phyloP scores from a whole-genome alignment of 2,329 filamentous ascomycete species.

The Fusarium buharicum region DNA sequence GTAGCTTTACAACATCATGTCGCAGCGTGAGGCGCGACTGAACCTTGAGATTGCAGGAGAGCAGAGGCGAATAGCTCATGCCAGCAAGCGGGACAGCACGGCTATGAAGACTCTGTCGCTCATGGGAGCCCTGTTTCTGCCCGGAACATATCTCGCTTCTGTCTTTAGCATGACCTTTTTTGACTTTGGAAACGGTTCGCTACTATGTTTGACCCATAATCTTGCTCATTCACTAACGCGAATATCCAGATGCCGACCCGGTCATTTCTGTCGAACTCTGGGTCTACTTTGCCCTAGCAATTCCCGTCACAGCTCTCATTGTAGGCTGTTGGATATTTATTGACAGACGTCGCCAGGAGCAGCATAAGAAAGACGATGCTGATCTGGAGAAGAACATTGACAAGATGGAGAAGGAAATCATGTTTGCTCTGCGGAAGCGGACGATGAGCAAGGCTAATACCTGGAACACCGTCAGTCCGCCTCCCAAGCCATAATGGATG shows the following conservation, averaged over 20 bases:
- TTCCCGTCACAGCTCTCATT: constrained; percentile 66
- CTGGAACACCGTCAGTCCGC: constrained; percentile 58
- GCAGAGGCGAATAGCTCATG: constrained; percentile 68
- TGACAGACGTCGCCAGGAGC: constrained; percentile 61
- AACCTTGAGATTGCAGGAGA: constrained; percentile 71
- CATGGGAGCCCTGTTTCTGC: constrained; percentile 71
- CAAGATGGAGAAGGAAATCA: constrained; percentile 66
- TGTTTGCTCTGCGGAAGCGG: constrained; percentile 65
- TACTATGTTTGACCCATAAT: neutral
- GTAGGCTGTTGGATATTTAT: constrained; percentile 66
- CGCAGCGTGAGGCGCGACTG: constrained; percentile 71
- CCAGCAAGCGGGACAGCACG: constrained; percentile 69
- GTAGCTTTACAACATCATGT: constrained; percentile 73
- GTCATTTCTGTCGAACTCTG: constrained; percentile 65
- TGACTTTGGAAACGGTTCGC: constrained; percentile 64
- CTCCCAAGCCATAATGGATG: constrained; percentile 38
- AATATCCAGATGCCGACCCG: constrained; percentile 47
- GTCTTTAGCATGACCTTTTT: constrained; percentile 76
- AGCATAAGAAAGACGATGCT: constrained; percentile 60
- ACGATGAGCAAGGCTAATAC: constrained; percentile 67
- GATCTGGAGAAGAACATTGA: constrained; percentile 66
- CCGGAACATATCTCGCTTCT: constrained; percentile 70
- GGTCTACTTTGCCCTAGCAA: constrained; percentile 71
- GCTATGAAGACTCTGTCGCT: constrained; percentile 74
- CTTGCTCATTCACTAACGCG: constrained; percentile 5